Evolutionary conservation across 306 rosid genomes (phyloP).

Genomic region (Cucumis melo): DNA sequence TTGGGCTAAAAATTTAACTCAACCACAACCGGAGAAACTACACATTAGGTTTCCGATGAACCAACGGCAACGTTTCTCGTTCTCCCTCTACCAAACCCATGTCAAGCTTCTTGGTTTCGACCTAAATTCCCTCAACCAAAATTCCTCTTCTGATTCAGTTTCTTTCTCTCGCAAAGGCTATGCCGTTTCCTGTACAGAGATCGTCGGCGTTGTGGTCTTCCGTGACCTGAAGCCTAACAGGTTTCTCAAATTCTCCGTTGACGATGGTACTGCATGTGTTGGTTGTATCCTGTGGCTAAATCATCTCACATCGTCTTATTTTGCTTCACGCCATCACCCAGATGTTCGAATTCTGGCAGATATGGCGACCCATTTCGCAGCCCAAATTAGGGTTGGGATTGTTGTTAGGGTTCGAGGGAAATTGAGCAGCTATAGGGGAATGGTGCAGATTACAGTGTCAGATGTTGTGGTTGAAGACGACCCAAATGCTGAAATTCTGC

Average conservation of each 20-base stretch:
- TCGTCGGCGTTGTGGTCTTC: conserved; percentile 41
- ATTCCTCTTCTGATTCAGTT: conserved; percentile 7
- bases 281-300: conserved; percentile 78
- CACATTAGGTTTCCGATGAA: neutral
- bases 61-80: neutral
- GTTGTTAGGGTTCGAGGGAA: conserved; percentile 63
- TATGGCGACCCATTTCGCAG: conserved; percentile 20
- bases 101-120: conserved; percentile 63
- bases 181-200: conserved; percentile 34
- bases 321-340: conserved; percentile 29
- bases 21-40: neutral
- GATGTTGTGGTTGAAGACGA: conserved; percentile 66
- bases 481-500: conserved; percentile 58
- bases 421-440: conserved; percentile 28
- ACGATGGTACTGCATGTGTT: conserved; percentile 63
- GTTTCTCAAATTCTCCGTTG: conserved; percentile 45
- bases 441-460: conserved; percentile 52
- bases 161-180: conserved; percentile 34
- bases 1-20: neutral
- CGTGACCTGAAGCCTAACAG: conserved; percentile 34
- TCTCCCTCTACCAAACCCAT: conserved; percentile 33
- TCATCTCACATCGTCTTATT: conserved; percentile 34
- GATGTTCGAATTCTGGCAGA: conserved; percentile 33
- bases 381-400: conserved; percentile 21
- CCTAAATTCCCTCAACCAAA: conserved; percentile 36